Evolutionary conservation across 129 eudicot genomes (phyloP).

Genomic region (Flaveria bidentis): DNA sequence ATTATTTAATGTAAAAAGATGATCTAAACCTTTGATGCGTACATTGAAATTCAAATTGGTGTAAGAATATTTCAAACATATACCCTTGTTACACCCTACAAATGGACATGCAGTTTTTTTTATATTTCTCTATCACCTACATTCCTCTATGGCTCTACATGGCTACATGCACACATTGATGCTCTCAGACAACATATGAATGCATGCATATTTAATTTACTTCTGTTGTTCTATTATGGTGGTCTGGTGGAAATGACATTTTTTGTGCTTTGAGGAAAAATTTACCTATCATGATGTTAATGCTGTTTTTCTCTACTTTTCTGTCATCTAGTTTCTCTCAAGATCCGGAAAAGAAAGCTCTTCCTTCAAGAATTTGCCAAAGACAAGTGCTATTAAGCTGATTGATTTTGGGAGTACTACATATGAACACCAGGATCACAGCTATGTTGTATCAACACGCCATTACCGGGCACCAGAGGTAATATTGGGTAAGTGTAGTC

Average conservation of each 20-base stretch:
- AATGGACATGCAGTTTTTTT: neutral
- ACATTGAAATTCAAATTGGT: conserved; percentile 1
- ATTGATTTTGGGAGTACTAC: conserved; percentile 95
- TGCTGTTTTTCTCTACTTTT: conserved; percentile 20
- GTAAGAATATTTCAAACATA: neutral
- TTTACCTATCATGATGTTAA: conserved; percentile 5
- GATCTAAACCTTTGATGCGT: neutral
- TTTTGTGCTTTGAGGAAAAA: neutral
- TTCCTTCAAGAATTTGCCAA: conserved; percentile 77
- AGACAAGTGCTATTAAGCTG: conserved; percentile 82
- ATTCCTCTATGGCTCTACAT: neutral
- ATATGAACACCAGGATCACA: conserved; percentile 83
- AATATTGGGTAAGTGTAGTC: conserved; percentile 57
- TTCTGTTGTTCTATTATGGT: neutral
- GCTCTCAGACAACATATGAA: conserved; percentile 15
- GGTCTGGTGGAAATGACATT: neutral
- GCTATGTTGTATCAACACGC: conserved; percentile 84
- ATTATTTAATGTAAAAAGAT: neutral
- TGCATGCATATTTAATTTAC: conserved; percentile 4
- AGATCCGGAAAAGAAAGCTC: conserved; percentile 73
- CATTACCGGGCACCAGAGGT: conserved; percentile 97
- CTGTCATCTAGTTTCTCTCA: conserved; percentile 55
- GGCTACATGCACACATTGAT: neutral
- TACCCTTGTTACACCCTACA: neutral
- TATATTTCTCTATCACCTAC: neutral